Conservation (phyloP, 257 asterid species). For the Solanum bukasovii region DNA sequence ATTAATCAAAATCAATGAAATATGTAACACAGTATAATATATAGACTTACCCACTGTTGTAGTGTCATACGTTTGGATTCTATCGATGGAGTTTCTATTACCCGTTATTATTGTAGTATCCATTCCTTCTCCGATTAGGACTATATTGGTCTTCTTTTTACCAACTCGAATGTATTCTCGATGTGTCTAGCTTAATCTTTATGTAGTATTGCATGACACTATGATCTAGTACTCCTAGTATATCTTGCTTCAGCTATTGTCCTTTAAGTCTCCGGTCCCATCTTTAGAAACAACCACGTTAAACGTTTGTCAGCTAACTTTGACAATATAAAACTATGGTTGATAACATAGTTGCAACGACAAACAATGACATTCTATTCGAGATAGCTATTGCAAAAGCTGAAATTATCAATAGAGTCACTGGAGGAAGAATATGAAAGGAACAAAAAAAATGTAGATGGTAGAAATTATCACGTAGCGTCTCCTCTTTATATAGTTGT, state of each 20-base stretch:
- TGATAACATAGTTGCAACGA: too few relatives aligned
- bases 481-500: neutral
- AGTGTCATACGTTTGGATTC: neutral
- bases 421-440: too few relatives aligned
- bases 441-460: neutral
- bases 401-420: too few relatives aligned
- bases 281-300: neutral
- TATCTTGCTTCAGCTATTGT: neutral
- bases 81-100: neutral
- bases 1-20: too few relatives aligned
- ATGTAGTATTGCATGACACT: neutral
- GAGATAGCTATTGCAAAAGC: too few relatives aligned
- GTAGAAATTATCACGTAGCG: neutral
- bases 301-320: neutral
- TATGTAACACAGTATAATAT: neutral
- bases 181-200: neutral
- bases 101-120: neutral
- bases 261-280: neutral
- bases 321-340: too few relatives aligned
- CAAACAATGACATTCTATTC: too few relatives aligned
- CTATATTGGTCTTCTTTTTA: neutral
- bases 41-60: neutral
- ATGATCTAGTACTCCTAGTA: neutral
- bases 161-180: neutral
- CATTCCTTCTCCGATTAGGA: neutral